A percentile compares a stretch with the other conserved stretches of the same genome.
phyloP scores from a whole-genome alignment of 257 asterid species.

The Ajuga chamaepitys region DNA sequence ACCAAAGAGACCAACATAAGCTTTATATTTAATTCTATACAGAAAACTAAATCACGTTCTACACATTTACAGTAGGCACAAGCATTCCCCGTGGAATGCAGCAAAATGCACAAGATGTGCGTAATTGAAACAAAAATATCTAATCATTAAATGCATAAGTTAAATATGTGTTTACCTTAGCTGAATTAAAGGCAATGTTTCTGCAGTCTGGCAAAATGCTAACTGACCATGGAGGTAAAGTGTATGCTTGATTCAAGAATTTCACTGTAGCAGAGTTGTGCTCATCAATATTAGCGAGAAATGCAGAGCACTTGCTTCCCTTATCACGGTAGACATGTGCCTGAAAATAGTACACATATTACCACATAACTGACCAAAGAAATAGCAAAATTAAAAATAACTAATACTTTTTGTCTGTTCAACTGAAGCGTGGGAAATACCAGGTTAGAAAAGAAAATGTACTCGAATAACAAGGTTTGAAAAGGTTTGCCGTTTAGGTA shows the following conservation, averaged over 20 bases:
- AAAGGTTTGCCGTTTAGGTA: background rate
- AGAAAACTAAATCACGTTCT: background rate
- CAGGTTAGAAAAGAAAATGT: background rate
- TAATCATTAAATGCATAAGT: background rate
- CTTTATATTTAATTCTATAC: background rate
- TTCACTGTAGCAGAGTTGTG: slow-evolving; percentile 50
- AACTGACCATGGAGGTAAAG: slow-evolving; percentile 92
- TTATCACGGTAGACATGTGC: slow-evolving; percentile 64
- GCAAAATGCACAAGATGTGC: background rate
- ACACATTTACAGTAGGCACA: background rate
- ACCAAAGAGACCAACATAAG: too few relatives aligned
- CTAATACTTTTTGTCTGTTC: background rate
- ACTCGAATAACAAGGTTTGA: background rate
- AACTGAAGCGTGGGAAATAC: background rate
- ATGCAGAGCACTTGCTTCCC: slow-evolving; percentile 64
- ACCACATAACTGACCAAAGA: slow-evolving; percentile 8
- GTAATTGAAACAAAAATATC: background rate
- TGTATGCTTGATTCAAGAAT: slow-evolving; percentile 49
- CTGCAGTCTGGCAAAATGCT: slow-evolving; percentile 88
- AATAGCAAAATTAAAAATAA: background rate
- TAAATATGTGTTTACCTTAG: slow-evolving; percentile 45
- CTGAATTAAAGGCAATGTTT: slow-evolving; percentile 64
- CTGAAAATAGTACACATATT: slow-evolving; percentile 30
- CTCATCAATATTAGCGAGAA: slow-evolving; percentile 91
- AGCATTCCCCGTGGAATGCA: slow-evolving; percentile 11